phyloP scores from a whole-genome alignment of 2,329 filamentous ascomycete species.

The Microdochium bolleyi region DNA sequence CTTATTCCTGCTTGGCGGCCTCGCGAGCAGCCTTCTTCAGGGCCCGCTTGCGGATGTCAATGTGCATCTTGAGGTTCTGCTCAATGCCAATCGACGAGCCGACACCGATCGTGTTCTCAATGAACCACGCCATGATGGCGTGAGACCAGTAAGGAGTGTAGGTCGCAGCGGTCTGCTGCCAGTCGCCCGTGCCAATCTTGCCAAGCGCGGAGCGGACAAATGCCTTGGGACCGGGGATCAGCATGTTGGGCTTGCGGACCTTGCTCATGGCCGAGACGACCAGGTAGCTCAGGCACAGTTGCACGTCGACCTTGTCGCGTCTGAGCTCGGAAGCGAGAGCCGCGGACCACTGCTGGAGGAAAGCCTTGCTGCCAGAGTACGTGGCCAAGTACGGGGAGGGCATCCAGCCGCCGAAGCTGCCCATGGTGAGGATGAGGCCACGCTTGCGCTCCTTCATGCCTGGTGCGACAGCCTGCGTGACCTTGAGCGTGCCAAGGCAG shows the following conservation, averaged over 20 bases:
- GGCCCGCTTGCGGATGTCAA: slow-evolving; percentile 73
- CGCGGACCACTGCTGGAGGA: slow-evolving; percentile 92
- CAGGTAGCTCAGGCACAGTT: slow-evolving; percentile 85
- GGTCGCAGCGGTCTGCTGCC: slow-evolving; percentile 71
- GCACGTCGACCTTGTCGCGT: slow-evolving; percentile 75
- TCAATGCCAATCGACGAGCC: slow-evolving; percentile 37
- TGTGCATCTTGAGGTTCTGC: slow-evolving; percentile 62
- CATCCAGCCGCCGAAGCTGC: slow-evolving; percentile 87
- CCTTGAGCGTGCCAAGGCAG: slow-evolving; percentile 80
- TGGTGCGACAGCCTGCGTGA: slow-evolving; percentile 78
- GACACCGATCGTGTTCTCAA: slow-evolving; percentile 51
- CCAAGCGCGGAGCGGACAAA: slow-evolving; percentile 74
- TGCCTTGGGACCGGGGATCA: slow-evolving; percentile 72
- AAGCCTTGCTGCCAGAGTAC: slow-evolving; percentile 96
- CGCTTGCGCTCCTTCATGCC: slow-evolving; percentile 77
- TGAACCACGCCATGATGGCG: slow-evolving; percentile 76
- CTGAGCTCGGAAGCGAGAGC: slow-evolving; percentile 78
- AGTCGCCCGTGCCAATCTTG: slow-evolving; percentile 76
- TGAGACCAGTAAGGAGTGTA: slow-evolving; percentile 94
- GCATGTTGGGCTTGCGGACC: slow-evolving; percentile 67
- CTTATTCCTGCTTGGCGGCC: slow-evolving; percentile 53
- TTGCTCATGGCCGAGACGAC: slow-evolving; percentile 98
- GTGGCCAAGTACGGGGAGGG: slow-evolving; percentile 90
- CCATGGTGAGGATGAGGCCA: slow-evolving; percentile 93
- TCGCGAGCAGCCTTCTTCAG: slow-evolving; percentile 79